These are phyloP conservation scores for Nymphaea thermarum DNA, from an alignment of 164 flowering plant genomes.

Conservation along the genomic window DNA sequence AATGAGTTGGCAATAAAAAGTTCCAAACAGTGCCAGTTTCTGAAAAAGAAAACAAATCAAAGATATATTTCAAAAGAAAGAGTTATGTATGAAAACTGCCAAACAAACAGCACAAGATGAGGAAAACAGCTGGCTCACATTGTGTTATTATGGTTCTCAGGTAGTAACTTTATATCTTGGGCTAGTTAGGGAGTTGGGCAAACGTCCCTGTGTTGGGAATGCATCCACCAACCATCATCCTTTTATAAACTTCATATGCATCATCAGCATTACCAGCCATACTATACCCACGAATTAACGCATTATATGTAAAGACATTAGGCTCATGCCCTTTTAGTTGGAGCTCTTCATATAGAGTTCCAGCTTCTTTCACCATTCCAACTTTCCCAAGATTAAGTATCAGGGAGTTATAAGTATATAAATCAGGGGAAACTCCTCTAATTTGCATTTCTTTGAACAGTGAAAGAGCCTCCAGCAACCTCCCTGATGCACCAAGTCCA, in stretches of 20 bases:
- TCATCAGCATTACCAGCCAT: slow-evolving; percentile 48
- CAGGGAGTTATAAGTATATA: slow-evolving; percentile 67
- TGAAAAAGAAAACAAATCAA: background rate
- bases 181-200: slow-evolving; percentile 76
- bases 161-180: background rate
- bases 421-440: slow-evolving; percentile 55
- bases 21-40: background rate
- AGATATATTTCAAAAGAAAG: background rate
- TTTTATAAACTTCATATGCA: slow-evolving; percentile 71
- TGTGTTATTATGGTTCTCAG: background rate
- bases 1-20: background rate
- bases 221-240: slow-evolving; percentile 83
- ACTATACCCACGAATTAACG: slow-evolving; percentile 71
- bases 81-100: background rate
- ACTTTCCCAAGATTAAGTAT: slow-evolving; percentile 64
- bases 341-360: slow-evolving; percentile 58
- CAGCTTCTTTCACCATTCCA: slow-evolving; percentile 75
- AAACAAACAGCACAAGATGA: background rate
- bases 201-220: slow-evolving; percentile 72
- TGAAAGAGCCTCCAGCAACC: slow-evolving; percentile 60
- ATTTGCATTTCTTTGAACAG: slow-evolving; percentile 59
- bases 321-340: slow-evolving; percentile 57
- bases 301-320: slow-evolving; percentile 75
- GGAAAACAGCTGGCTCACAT: background rate
- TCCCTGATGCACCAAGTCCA: slow-evolving; percentile 58